A percentile compares a stretch with the other conserved stretches of the same genome.
Conservation (phyloP, 2,329 filamentous ascomycete species). For the Botrytis aclada region DNA sequence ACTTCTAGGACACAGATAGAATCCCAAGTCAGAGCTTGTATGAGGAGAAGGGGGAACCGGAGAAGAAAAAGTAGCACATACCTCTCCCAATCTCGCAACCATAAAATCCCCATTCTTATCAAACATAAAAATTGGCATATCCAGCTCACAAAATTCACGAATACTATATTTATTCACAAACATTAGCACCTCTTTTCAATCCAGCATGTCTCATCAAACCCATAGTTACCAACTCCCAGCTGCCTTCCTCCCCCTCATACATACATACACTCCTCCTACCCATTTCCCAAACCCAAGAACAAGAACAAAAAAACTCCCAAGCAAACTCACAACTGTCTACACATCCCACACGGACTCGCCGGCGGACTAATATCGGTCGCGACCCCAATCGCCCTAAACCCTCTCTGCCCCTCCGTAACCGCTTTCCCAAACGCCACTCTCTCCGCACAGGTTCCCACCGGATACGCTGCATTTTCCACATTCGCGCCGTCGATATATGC, state of each 20-base stretch:
- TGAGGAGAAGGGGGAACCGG: neutral
- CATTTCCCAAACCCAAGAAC: neutral
- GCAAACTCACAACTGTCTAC: slow-evolving; percentile 73
- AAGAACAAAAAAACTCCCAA: neutral
- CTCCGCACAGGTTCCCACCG: slow-evolving; percentile 94
- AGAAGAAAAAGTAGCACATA: slow-evolving; percentile 38
- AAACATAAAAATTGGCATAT: slow-evolving; percentile 86
- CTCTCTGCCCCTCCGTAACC: slow-evolving; percentile 49
- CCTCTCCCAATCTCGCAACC: slow-evolving; percentile 67
- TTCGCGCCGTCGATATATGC: slow-evolving; percentile 66
- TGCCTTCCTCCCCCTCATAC: neutral
- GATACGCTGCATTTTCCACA: slow-evolving; percentile 87
- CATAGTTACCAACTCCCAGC: neutral
- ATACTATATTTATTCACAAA: slow-evolving; percentile 51
- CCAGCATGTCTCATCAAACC: neutral
- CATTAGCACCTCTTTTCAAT: neutral
- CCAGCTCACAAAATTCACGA: slow-evolving; percentile 68
- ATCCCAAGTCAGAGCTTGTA: neutral
- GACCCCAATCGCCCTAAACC: slow-evolving; percentile 79
- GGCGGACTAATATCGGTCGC: slow-evolving; percentile 72
- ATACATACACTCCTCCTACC: too few relatives aligned
- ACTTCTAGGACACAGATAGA: neutral
- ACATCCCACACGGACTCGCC: slow-evolving; percentile 89
- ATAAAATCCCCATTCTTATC: slow-evolving; percentile 72
- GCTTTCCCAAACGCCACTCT: slow-evolving; percentile 83